Evolutionary conservation across 2,329 filamentous ascomycete genomes (phyloP), one percentile per base, ranked within the genome.

Genomic region (Dactylellina sp.): DNA sequence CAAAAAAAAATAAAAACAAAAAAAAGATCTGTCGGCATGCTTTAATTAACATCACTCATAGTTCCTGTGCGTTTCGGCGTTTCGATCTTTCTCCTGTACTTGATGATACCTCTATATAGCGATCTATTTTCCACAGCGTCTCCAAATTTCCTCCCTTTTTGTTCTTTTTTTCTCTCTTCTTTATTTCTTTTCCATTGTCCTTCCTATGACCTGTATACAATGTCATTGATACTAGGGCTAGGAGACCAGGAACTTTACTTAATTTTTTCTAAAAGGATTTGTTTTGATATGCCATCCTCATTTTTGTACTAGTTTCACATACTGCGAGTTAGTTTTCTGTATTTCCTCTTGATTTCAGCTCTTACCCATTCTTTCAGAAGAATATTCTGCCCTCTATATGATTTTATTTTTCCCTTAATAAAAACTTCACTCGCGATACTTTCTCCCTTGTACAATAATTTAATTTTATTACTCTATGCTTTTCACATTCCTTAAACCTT

Each of bases 181-280:
- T 28, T 25, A 3, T 52, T 52, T 52, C 22, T 52, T 22, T 52
- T 52, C 11, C 20, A 7, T 7, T 52, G n/a, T 6, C 25, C 32
- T 32, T 16, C 22, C 22, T 25, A 57, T 44, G 12, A 37, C 37
- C 24, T 37, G 39, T 32, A 44, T 44, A 57, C 53, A 57, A 46
- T 20, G 53, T 18, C 20, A 37, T 32, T 57, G 53, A 20, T 56
- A 25, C 32, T 56, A 20, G 28, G 14, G 3, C 18, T 12, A 37
- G 7, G 24, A 24, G 9, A 11, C 9, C 24, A 5, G 28, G 18
- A 16, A 20, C 7, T 47, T 20, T 24, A 9, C 7, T 22, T 22
- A 22, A 6, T 47, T 24, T 47, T 22, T 47, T 24, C 12, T 24
- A 6, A 6, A 9, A 5, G 18, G 5, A 47, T 24, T 24, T 11